Conservation (phyloP, 768 basidiomycete genomes). For the Podaxis pistillaris region DNA sequence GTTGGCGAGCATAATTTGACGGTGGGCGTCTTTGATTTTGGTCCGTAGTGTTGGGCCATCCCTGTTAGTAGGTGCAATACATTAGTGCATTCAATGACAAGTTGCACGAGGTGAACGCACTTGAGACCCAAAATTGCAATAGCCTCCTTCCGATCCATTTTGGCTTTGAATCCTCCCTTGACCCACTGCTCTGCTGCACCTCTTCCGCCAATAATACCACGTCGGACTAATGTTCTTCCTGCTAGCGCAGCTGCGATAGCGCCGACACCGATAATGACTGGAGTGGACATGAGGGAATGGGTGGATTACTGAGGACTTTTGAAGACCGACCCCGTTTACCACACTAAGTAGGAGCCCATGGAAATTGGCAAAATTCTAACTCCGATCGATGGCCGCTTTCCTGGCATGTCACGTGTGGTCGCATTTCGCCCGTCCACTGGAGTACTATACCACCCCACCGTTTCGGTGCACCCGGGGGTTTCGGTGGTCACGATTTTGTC, state of each 20-base stretch:
- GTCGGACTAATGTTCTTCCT: conserved; percentile 68
- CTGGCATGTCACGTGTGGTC: too few species aligned
- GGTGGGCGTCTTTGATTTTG: conserved; percentile 91
- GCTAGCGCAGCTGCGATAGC: conserved; percentile 75
- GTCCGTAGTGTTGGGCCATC: conserved; percentile 76
- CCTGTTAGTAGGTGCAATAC: conserved; percentile 38
- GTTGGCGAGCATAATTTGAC: conserved; percentile 96
- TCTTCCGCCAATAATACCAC: conserved; percentile 56
- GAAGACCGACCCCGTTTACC: too few species aligned
- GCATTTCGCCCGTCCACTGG: too few species aligned
- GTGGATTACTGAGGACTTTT: not conserved
- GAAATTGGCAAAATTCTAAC: too few species aligned
- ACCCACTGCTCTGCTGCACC: conserved; percentile 80
- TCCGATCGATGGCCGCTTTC: too few species aligned
- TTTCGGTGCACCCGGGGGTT: too few species aligned
- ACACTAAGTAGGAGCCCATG: not conserved
- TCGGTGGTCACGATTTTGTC: too few species aligned
- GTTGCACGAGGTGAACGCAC: conserved; percentile 46
- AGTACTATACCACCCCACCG: too few species aligned
- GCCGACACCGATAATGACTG: conserved; percentile 72
- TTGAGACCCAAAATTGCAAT: conserved; percentile 88
- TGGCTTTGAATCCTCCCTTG: conserved; percentile 91
- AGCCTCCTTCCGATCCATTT: conserved; percentile 97
- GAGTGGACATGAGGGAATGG: conserved; percentile 62
- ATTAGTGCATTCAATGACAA: conserved; percentile 4